These are phyloP conservation scores for Boletus edulis DNA, from an alignment of 768 basidiomycete genomes.

Conservation along the genomic window DNA sequence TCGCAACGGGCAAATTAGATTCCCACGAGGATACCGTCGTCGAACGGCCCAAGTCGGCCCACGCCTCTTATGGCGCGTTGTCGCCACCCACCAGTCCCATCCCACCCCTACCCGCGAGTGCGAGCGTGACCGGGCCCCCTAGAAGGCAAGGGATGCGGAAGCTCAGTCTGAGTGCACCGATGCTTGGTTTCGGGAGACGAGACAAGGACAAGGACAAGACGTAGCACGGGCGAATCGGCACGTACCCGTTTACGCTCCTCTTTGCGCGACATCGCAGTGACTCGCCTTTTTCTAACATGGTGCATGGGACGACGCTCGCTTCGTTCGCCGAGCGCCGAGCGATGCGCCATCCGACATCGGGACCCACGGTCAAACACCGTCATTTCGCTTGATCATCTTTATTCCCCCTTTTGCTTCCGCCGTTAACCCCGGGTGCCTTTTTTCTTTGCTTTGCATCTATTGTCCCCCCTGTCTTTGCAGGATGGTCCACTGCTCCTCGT, in stretches of 20 bases:
- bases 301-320: not conserved
- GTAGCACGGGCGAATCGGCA: slow-evolving; percentile 11
- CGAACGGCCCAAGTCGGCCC: slow-evolving; percentile 26
- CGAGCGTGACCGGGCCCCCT: slow-evolving; percentile 11
- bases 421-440: not conserved
- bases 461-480: not conserved
- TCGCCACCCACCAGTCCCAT: slow-evolving; percentile 14
- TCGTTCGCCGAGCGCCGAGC: not conserved
- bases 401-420: slow-evolving; percentile 22
- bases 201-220: slow-evolving; percentile 53
- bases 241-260: not conserved
- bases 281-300: not conserved
- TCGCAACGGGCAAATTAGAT: slow-evolving; percentile 1
- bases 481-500: slow-evolving; percentile 4
- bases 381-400: slow-evolving; percentile 25
- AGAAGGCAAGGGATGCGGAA: slow-evolving; percentile 52
- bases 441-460: slow-evolving; percentile 1
- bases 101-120: slow-evolving; percentile 19
- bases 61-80: slow-evolving; percentile 22
- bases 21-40: not conserved
- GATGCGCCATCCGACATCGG: not conserved
- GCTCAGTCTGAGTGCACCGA: slow-evolving; percentile 63
- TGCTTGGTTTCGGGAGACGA: slow-evolving; percentile 53
- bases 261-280: not conserved
- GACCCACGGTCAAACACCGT: not conserved